Base-by-base conservation (phyloP, 192 early-diverging fungal genomes). In the Linnemannia hyalina region DNA sequence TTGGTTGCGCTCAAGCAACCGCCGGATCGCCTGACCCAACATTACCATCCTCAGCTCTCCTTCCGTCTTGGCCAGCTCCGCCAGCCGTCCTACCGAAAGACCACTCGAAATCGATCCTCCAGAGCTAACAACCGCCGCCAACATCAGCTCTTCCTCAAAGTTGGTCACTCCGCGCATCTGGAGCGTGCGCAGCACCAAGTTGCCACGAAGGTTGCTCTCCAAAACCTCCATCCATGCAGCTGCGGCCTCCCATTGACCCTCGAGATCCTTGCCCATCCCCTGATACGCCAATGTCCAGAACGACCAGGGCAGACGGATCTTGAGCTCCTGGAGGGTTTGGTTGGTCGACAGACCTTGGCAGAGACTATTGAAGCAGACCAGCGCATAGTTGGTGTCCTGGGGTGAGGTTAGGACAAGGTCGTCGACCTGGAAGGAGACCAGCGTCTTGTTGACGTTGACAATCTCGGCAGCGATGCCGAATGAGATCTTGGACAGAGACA, bases 131-230 rank as follows among this genome's bases (percentile, higher is more conserved):
- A 38, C 42, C 3, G 81, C 41, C 8, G 75, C 76, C 71, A 70
- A 29, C n/a, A 55, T 68, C 70, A 86, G 22, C 68, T 80, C 78
- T 22, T 86, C 84, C 49, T 86, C 84, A 40, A 80, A 80, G 22
- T 86, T 77, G 41, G 78, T 86, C n/a, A 86, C 84, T 9, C 84
- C 84, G 0, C 78, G 63, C 75, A 86, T 69, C 44, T 74, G 75
- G 49, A 86, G 74, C 15, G 70, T 68, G 11, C 79, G 46, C 16
- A 86, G 63, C 6, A 46, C 15, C 52, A 52, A 74, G 68, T 86
- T 86, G 2, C 47, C 57, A 13, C 68, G 44, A 5, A 86, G 36
- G 29, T 29, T 22, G 22, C 22, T 74, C 52, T 86, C 84, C 42
- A 86, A 38, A 23, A 78, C 49, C 13, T 52, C n/a, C 82, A 84